Percentiles rank a stretch among this genome's conserved stretches.
Evolutionary conservation across 495 filamentous ascomycete species (phyloP).

Genomic region (Podospora conica): DNA sequence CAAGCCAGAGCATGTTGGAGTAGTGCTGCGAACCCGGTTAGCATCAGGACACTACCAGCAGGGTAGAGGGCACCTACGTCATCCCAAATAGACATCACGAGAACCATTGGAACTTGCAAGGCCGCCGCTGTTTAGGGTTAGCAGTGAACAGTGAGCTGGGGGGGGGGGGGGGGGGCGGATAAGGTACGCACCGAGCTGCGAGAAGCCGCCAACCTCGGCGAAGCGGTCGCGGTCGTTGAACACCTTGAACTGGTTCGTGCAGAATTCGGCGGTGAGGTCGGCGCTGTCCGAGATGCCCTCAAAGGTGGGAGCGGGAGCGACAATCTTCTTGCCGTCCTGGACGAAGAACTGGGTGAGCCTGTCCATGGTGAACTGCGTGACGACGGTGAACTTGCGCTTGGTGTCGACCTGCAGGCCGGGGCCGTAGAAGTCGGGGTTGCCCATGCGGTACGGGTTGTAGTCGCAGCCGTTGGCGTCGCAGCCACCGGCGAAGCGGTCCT

Average conservation of each 20-base stretch:
- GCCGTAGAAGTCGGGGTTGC: constrained; percentile 59
- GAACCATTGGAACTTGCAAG: constrained; percentile 58
- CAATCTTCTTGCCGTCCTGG: constrained; percentile 58
- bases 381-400: constrained; percentile 64
- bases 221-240: constrained; percentile 54
- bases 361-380: constrained; percentile 61
- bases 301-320: constrained; percentile 42
- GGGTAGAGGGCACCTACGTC: constrained; percentile 35
- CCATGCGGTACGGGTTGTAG: constrained; percentile 70
- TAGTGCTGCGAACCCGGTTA: constrained; percentile 38
- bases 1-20: constrained; percentile 80
- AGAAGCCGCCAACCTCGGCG: constrained; percentile 53
- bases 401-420: constrained; percentile 58
- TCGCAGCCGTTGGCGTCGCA: constrained; percentile 73
- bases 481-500: constrained; percentile 48
- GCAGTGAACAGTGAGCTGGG: too few species aligned
- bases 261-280: constrained; percentile 31
- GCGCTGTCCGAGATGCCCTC: constrained; percentile 37
- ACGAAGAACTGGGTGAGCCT: constrained; percentile 68
- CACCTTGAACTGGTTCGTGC: constrained; percentile 19
- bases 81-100: constrained; percentile 74
- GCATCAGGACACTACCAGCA: neutral
- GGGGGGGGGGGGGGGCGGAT: too few species aligned
- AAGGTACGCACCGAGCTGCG: too few species aligned
- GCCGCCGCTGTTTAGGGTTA: too few species aligned